Evolutionary conservation across 2,329 filamentous ascomycete species (phyloP).

Genomic region (Aurifilum marmelostoma): DNA sequence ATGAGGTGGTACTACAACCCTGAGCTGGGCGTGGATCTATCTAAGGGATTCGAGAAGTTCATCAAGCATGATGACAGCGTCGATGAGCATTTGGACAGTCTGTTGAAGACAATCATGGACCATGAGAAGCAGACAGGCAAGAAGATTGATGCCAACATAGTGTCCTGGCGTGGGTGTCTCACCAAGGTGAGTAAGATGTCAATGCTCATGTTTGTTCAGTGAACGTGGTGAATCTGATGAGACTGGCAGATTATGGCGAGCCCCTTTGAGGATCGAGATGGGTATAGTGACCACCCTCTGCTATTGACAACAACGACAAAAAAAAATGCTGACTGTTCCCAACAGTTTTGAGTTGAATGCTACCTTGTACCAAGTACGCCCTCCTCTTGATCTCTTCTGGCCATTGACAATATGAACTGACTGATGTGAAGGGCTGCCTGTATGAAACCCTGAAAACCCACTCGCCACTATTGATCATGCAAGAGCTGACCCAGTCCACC

Average conservation of each 20-base stretch:
- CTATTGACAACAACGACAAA: not conserved
- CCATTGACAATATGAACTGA: constrained; percentile 28
- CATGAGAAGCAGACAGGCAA: constrained; percentile 71
- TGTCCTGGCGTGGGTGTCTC: constrained; percentile 98
- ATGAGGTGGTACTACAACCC: constrained; percentile 89
- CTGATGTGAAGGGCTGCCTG: constrained; percentile 53
- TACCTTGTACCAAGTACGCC: constrained; percentile 79
- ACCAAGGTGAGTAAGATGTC: constrained; percentile 76
- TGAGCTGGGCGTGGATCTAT: constrained; percentile 71
- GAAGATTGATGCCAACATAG: constrained; percentile 74
- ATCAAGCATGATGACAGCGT: constrained; percentile 76
- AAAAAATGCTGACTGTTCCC: constrained; percentile 28
- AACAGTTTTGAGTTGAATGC: constrained; percentile 93
- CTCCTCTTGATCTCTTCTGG: constrained; percentile 29
- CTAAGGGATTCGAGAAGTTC: constrained; percentile 79
- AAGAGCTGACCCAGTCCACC: constrained; percentile 29
- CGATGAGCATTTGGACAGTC: constrained; percentile 87
- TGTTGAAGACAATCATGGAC: constrained; percentile 75
- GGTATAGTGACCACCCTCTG: constrained; percentile 49
- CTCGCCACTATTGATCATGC: not conserved
- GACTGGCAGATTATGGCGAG: constrained; percentile 74
- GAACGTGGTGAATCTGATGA: constrained; percentile 9
- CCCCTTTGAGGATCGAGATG: constrained; percentile 80
- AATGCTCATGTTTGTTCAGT: not conserved
- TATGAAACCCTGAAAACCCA: constrained; percentile 40